Evolutionary conservation across 164 flowering plant genomes (phyloP), one percentile per base, ranked within the genome.

Genomic region (Amborella trichopoda): DNA sequence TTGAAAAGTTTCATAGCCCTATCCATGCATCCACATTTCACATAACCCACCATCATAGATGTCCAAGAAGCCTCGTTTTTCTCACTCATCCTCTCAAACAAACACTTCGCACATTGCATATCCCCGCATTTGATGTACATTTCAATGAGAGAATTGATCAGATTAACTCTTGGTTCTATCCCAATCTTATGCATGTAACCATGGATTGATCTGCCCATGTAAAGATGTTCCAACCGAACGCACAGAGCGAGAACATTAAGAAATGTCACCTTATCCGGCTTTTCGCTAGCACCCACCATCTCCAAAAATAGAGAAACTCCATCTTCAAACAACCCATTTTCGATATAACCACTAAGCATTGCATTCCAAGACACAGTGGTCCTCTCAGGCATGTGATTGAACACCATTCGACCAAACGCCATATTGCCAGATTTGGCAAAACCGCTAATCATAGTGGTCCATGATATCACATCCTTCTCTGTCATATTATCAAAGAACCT

Each of bases 1-100:
- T 68, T 71, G 41, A 74, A 74, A 27, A 68, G 61, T 27, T 33
- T 57, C 47, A 65, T 36, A 5, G 69, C 53, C 12, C 33, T 10
- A 5, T 23, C 49, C 18, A 71, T 30, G n/a, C 47, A 24, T 40
- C 12, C 14, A 38, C 23, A 16, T 21, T 40, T 28, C 4, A 27
- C 1, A 52, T 9, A 18, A 52, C 55, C n/a, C n/a, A n/a, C n/a
- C n/a, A n/a, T n/a, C 38, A 42, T 52, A 2, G 55, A 38, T 16
- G 47, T 52, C 55, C 55, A 52, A 27, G 48, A 40, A 38, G 47
- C 41, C 12, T 40, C 47, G 43, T 52, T 52, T n/a, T 28, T 42
- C 39, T 41, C 48, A 20, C 23, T 20, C 55, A 52, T 27, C 4
- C 24, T 52, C 13, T 23, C 19, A 28, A 52, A 52, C 5, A 52